These are phyloP conservation scores for Fonsecaea erecta DNA, from an alignment of 2,329 filamentous ascomycete genomes.

Conservation along the genomic window DNA sequence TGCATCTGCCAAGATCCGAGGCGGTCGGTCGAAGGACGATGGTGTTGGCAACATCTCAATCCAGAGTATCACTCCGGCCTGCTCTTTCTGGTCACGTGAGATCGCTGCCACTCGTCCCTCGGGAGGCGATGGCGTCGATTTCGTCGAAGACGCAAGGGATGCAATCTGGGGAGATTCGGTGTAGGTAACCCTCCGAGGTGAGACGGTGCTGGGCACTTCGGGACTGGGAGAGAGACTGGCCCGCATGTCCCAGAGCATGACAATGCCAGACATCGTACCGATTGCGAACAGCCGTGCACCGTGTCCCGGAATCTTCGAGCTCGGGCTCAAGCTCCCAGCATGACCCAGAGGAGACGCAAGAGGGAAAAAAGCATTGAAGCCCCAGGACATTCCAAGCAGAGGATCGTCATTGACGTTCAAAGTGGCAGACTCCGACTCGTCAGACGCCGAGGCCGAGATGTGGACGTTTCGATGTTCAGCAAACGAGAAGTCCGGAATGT, in stretches of 20 bases:
- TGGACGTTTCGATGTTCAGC: slow-evolving; percentile 63
- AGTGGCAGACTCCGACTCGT: slow-evolving; percentile 73
- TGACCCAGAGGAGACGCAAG: slow-evolving; percentile 59
- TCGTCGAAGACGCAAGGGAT: no score
- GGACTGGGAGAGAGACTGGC: slow-evolving; percentile 62
- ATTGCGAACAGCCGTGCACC: slow-evolving; percentile 79
- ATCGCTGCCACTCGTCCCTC: no score
- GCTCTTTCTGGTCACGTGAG: no score
- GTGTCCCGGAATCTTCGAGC: slow-evolving; percentile 76
- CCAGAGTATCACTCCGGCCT: no score
- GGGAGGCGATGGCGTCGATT: no score
- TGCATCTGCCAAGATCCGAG: neutral
- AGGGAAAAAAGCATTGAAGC: slow-evolving; percentile 58
- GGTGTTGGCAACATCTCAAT: neutral
- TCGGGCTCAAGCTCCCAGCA: slow-evolving; percentile 45
- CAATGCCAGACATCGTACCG: slow-evolving; percentile 76
- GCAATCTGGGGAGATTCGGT: slow-evolving; percentile 90
- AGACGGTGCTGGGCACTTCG: slow-evolving; percentile 62
- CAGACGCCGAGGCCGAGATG: slow-evolving; percentile 73
- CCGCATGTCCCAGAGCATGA: slow-evolving; percentile 85
- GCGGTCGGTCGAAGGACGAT: neutral
- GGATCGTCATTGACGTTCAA: slow-evolving; percentile 80
- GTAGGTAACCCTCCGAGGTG: slow-evolving; percentile 78
- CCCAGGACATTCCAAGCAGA: slow-evolving; percentile 63
- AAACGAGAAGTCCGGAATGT: slow-evolving; percentile 64